phyloP scores from a whole-genome alignment of 2,329 filamentous ascomycete genomes.

The Byssoonygena ceratinophila region DNA sequence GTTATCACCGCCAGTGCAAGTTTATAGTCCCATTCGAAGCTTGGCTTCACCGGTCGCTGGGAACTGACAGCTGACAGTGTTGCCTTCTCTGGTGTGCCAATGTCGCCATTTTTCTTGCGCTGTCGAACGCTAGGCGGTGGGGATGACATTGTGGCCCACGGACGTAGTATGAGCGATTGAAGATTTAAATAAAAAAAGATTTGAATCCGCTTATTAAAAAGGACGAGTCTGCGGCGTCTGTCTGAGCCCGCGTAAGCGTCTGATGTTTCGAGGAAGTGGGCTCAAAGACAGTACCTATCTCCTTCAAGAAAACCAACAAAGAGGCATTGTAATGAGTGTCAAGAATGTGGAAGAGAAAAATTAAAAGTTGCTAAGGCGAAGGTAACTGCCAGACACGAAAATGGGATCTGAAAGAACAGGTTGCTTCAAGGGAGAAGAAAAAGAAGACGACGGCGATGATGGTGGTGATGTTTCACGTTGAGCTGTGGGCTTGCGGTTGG shows the following conservation, averaged over 20 bases:
- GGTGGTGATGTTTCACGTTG: not conserved
- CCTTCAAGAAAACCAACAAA: slow-evolving; percentile 11
- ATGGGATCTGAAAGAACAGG: not conserved
- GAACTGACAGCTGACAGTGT: slow-evolving; percentile 12
- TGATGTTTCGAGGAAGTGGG: not conserved
- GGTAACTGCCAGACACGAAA: not conserved
- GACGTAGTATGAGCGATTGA: not conserved
- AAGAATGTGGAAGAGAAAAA: slow-evolving; percentile 12
- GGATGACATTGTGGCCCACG: slow-evolving; percentile 2
- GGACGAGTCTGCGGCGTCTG: not conserved
- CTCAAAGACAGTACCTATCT: not conserved
- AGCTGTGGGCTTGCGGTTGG: not conserved
- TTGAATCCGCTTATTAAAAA: too few species aligned
- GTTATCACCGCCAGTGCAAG: slow-evolving; percentile 68
- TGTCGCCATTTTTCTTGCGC: slow-evolving; percentile 30
- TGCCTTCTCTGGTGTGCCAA: slow-evolving; percentile 18
- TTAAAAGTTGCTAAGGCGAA: not conserved
- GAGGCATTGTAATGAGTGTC: slow-evolving; percentile 18
- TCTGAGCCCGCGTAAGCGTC: not conserved
- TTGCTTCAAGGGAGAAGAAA: not conserved
- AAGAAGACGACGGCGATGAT: not conserved
- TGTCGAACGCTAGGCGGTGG: slow-evolving; percentile 31
- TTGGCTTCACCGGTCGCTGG: slow-evolving; percentile 1
- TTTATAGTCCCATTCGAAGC: slow-evolving; percentile 69
- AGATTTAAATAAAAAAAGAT: not conserved